These are phyloP conservation scores for Pseudogymnoascus sp. DNA, from an alignment of 2,329 filamentous ascomycete species.

Conservation along the genomic window DNA sequence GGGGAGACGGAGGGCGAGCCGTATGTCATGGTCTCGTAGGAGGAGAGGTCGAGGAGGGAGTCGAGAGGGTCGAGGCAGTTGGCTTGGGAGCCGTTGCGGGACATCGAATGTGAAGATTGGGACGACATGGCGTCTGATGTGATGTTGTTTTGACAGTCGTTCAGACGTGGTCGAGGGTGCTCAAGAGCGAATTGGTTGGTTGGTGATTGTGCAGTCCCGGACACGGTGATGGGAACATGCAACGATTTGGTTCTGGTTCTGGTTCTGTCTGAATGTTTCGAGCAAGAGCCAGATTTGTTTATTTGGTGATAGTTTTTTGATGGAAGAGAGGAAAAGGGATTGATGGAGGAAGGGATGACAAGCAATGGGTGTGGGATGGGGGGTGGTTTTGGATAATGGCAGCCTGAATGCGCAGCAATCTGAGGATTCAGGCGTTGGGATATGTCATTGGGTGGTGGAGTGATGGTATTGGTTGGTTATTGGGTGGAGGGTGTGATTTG, in stretches of 20 bases:
- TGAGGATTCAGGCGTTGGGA: neutral
- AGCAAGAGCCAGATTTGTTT: neutral
- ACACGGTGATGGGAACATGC: neutral
- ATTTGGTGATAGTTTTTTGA: neutral
- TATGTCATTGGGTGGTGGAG: neutral
- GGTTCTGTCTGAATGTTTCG: neutral
- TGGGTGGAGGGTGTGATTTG: neutral
- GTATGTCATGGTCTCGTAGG: conserved; percentile 55
- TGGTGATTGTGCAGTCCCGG: neutral
- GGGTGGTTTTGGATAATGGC: conserved; percentile 3
- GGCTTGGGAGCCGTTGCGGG: conserved; percentile 19
- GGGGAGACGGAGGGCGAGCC: conserved; percentile 56
- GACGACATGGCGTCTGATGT: conserved; percentile 10
- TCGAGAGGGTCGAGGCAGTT: conserved; percentile 38
- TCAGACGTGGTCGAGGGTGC: neutral
- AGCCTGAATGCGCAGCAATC: conserved; percentile 5
- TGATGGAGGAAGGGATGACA: neutral
- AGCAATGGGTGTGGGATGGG: conserved; percentile 1
- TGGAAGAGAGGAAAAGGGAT: neutral
- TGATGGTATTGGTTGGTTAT: neutral
- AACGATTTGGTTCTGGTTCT: neutral
- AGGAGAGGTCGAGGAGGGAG: conserved; percentile 51
- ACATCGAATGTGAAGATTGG: conserved; percentile 11
- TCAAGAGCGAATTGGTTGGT: neutral
- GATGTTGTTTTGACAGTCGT: neutral